Evolutionary conservation across 2,329 filamentous ascomycete species (phyloP), one percentile per base, ranked within the genome.

Genomic region (Pestalotiopsis sp.): DNA sequence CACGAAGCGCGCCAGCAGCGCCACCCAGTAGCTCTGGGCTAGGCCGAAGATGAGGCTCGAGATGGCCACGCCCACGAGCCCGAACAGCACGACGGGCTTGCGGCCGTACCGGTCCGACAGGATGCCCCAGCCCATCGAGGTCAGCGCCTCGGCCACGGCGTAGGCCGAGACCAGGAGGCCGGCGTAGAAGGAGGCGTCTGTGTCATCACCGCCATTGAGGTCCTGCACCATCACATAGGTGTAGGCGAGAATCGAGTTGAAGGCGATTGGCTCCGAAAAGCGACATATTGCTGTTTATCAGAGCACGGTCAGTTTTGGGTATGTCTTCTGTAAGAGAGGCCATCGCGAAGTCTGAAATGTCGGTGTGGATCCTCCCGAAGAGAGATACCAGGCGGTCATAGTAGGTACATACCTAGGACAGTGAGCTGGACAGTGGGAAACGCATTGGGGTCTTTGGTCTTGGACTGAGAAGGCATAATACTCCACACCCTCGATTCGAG

Each of bases 131-230:
- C 80, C 75, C 72, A 83, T 79, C 25, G 80, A 80, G 1, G 82
- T 83, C 52, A 82, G 68, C 20, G 81, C 80, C 72, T 83, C 82
- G 58, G 82, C 82, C 31, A 83, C 78, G 52, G 82, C 81, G 66
- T 83, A 83, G 14, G 82, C 82, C 12, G 81, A 83, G 25, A 83
- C 79, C 9, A 83, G 77, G 11, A 89, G 82, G 12, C 86, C 85
- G 25, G 83, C 77, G 76, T 84, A 84, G 78, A 89, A 88, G 31
- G 80, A 77, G 17, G 83, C 80, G 41, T 83, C 74, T 62, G 73
- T 76, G 17, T 77, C 75, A n/a, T 81, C 77, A 36, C 75, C 79
- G 52, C 75, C 78, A 66, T 80, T 75, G 56, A 85, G 75, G 63
- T 82, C 79, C 66, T 77, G 71, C 4, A 82, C 80, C 81, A 83